Percentiles rank a stretch among this genome's conserved stretches.
phyloP scores from a whole-genome alignment of 805 yeast genomes.

The Candida taoyuanica region DNA sequence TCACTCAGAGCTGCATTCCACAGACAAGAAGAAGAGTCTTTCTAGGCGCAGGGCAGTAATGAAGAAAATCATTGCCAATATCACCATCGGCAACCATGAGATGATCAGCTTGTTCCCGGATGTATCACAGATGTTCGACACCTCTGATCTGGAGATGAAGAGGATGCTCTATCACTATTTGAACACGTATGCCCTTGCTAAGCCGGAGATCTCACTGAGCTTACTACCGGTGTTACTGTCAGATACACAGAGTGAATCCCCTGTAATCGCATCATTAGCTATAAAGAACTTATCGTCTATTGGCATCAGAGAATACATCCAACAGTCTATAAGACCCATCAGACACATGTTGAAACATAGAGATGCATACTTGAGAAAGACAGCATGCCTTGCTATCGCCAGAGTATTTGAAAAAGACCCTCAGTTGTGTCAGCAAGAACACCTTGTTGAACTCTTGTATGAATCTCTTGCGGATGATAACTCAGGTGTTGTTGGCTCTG shows the following conservation, averaged over 20 bases:
- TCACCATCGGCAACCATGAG: constrained; percentile 78
- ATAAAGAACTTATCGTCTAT: constrained; percentile 61
- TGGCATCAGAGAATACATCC: constrained; percentile 46
- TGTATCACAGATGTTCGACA: constrained; percentile 46
- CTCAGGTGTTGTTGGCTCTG: constrained; percentile 62
- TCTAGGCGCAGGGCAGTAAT: constrained; percentile 45
- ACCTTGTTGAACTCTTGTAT: constrained; percentile 46
- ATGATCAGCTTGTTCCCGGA: constrained; percentile 65
- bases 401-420: constrained; percentile 57
- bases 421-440: constrained; percentile 36
- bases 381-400: constrained; percentile 67
- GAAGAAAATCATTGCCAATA: constrained; percentile 75
- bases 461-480: constrained; percentile 50
- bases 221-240: constrained; percentile 51
- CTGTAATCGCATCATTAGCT: constrained; percentile 54
- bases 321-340: constrained; percentile 39
- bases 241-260: constrained; percentile 47
- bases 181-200: constrained; percentile 52
- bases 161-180: constrained; percentile 68
- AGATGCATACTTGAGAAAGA: constrained; percentile 58
- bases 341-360: constrained; percentile 37
- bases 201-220: constrained; percentile 49
- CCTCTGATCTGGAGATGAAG: constrained; percentile 64
- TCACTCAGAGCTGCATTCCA: constrained; percentile 28
- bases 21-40: constrained; percentile 36